Evolutionary conservation across 805 yeast species (phyloP).

Genomic region (Ogataea trehaloabstinens): DNA sequence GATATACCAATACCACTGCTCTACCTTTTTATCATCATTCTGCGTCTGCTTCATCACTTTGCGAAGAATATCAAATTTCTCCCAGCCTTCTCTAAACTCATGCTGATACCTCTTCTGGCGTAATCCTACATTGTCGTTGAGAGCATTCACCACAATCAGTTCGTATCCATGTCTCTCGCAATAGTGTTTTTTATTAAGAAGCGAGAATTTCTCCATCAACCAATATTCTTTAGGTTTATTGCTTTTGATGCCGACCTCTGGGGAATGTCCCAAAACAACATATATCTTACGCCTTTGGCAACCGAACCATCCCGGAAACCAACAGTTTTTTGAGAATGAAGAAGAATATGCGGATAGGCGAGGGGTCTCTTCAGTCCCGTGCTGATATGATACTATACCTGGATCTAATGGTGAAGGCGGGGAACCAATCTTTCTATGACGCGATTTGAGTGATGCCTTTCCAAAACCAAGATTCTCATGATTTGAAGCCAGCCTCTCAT

Average conservation of each 20-base stretch:
- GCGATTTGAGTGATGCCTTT: conserved; percentile 12
- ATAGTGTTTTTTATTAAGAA: conserved; percentile 46
- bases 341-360: not conserved
- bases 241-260: conserved; percentile 39
- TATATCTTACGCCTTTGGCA: conserved; percentile 31
- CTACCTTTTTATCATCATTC: conserved; percentile 22
- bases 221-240: conserved; percentile 40
- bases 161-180: conserved; percentile 50
- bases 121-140: conserved; percentile 37
- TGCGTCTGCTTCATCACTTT: conserved; percentile 34
- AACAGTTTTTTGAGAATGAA: conserved; percentile 4
- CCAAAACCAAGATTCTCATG: conserved; percentile 27
- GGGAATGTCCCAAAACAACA: conserved; percentile 38
- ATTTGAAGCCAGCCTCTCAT: conserved; percentile 21
- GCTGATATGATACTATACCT: conserved; percentile 21
- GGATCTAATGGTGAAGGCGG: conserved; percentile 27
- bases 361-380: conserved; percentile 5
- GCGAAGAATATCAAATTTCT: conserved; percentile 37
- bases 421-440: conserved; percentile 24
- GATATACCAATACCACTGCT: conserved; percentile 43
- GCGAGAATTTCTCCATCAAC: conserved; percentile 47
- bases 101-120: conserved; percentile 47
- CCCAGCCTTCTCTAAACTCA: conserved; percentile 49
- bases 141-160: conserved; percentile 34
- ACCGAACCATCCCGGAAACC: conserved; percentile 4